Percentiles rank a stretch among this genome's conserved stretches.
These are phyloP conservation scores for Royoungia palumana DNA, from an alignment of 768 basidiomycete species.

Conservation along the genomic window DNA sequence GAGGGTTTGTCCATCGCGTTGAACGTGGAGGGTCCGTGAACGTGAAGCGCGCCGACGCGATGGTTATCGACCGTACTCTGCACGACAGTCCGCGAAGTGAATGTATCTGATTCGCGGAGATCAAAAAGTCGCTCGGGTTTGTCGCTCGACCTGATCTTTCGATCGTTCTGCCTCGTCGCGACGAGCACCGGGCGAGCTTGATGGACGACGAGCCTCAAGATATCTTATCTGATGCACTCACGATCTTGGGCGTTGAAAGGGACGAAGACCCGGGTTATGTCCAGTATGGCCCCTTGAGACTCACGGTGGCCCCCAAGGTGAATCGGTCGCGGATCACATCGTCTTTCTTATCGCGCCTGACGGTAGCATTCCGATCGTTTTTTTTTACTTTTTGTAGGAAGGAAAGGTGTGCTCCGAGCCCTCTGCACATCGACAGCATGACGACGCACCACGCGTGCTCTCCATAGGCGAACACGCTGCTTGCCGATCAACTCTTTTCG, in stretches of 20 bases:
- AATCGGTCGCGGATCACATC: conserved; percentile 1
- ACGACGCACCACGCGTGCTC: background rate
- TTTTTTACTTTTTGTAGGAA: conserved; percentile 37
- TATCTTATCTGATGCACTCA: conserved; percentile 50
- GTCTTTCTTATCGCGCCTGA: conserved; percentile 1
- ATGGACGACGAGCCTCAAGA: conserved; percentile 38
- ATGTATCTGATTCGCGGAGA: conserved; percentile 20
- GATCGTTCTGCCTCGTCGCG: too few species aligned
- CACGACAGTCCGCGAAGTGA: conserved; percentile 9
- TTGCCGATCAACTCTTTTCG: conserved; percentile 74
- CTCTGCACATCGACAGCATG: background rate
- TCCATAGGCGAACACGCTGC: conserved; percentile 59
- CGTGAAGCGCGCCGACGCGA: too few species aligned
- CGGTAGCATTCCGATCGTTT: background rate
- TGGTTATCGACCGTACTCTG: too few species aligned
- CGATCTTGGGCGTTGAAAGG: conserved; percentile 46
- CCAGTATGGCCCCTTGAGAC: conserved; percentile 49
- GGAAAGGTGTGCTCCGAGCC: conserved; percentile 42
- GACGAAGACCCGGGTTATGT: conserved; percentile 44
- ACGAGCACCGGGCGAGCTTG: background rate
- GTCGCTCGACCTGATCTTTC: too few species aligned
- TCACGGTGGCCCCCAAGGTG: conserved; percentile 62
- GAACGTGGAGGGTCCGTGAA: too few species aligned
- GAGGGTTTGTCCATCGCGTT: too few species aligned
- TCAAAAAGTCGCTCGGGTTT: conserved; percentile 5